These are phyloP conservation scores for Podospora pseudopauciseta DNA, from an alignment of 495 filamentous ascomycete genomes.

Conservation along the genomic window DNA sequence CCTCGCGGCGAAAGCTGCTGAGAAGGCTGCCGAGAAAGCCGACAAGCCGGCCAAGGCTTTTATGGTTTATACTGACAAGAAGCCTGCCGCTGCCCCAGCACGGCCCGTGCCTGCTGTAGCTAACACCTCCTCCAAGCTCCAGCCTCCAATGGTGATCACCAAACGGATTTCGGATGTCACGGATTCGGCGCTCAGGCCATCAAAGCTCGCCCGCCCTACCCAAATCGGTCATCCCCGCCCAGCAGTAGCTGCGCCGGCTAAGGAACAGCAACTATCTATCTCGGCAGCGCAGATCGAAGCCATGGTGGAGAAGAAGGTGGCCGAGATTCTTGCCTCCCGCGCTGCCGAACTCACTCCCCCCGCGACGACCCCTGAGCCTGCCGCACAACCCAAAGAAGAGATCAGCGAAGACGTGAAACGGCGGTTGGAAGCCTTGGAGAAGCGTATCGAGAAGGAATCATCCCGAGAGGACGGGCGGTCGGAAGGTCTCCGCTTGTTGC, in stretches of 20 bases:
- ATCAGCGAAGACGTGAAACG: conserved; percentile 74
- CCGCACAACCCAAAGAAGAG: conserved; percentile 38
- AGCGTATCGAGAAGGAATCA: conserved; percentile 60
- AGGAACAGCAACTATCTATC: conserved; percentile 47
- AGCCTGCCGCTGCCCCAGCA: conserved; percentile 31
- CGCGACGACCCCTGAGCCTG: conserved; percentile 14
- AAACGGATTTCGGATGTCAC: conserved; percentile 46
- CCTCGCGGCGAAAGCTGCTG: conserved; percentile 40
- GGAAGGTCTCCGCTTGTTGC: conserved; percentile 75
- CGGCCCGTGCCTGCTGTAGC: conserved; percentile 23
- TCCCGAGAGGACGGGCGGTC: conserved; percentile 61
- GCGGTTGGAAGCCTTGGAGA: conserved; percentile 78
- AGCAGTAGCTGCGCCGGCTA: conserved; percentile 20
- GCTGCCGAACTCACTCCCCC: conserved; percentile 31
- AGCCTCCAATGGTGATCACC: conserved; percentile 29
- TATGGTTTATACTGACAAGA: conserved; percentile 74
- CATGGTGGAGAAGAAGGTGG: conserved; percentile 85
- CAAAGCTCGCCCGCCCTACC: conserved; percentile 43
- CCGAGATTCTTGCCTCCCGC: conserved; percentile 76
- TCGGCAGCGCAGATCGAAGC: conserved; percentile 82
- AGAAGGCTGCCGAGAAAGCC: conserved; percentile 44
- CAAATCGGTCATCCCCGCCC: conserved; percentile 21
- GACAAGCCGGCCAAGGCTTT: conserved; percentile 82
- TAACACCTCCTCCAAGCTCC: conserved; percentile 37
- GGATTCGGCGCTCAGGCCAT: conserved; percentile 29